Percentiles rank a stretch among this genome's conserved stretches.
phyloP scores from a whole-genome alignment of 306 rosid species.

The Quercus rubra region DNA sequence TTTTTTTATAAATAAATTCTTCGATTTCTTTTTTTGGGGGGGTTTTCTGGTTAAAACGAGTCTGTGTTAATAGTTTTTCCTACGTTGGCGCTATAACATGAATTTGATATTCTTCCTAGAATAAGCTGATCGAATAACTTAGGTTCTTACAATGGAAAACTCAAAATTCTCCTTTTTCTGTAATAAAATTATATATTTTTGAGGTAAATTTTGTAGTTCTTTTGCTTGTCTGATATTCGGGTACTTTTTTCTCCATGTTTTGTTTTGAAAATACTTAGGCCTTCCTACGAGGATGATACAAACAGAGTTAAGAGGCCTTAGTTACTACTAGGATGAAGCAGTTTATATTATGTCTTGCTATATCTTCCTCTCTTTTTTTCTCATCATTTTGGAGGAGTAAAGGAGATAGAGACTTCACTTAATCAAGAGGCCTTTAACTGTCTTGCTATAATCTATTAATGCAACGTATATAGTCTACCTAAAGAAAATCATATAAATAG shows the following conservation, averaged over 20 bases:
- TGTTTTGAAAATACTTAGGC: neutral
- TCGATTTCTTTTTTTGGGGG: neutral
- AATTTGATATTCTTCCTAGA: neutral
- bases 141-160: neutral
- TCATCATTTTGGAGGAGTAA: too few relatives aligned
- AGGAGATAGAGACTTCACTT: neutral
- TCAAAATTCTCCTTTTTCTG: neutral
- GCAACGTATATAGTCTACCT: too few relatives aligned
- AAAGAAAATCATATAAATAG: neutral
- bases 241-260: neutral
- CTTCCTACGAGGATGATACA: neutral
- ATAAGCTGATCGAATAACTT: too few relatives aligned
- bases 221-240: slow-evolving; percentile 9
- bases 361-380: neutral
- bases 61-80: neutral
- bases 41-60: neutral
- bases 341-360: neutral
- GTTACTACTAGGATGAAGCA: neutral
- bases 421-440: too few relatives aligned
- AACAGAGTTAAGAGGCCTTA: too few relatives aligned
- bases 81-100: neutral
- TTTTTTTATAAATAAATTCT: neutral
- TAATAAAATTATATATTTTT: neutral
- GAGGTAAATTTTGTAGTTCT: neutral
- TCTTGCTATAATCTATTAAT: too few relatives aligned